phyloP scores from a whole-genome alignment of 1,284 basidiomycete species.

The Microbotryum intermedium region DNA sequence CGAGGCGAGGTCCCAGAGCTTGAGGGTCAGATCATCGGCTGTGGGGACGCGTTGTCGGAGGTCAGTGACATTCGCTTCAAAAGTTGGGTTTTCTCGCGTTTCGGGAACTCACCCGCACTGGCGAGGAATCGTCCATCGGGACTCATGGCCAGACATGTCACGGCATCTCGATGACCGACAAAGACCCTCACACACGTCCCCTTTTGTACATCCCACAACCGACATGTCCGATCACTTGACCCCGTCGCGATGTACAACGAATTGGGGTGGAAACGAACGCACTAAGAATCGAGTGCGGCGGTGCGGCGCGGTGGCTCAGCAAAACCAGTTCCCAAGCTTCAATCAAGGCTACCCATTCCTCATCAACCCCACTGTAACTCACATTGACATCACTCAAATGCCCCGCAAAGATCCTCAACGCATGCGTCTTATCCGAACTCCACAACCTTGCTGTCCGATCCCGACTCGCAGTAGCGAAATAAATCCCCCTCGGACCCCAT shows the following conservation, averaged over 20 bases:
- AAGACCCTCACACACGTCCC: constrained; percentile 91
- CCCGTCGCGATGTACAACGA: constrained; percentile 95
- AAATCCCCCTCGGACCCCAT: constrained; percentile 96
- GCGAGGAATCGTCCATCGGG: constrained; percentile 92
- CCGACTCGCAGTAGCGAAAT: constrained; percentile 90
- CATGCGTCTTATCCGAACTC: constrained; percentile 84
- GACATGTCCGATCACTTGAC: constrained; percentile 88
- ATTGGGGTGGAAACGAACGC: constrained; percentile 93
- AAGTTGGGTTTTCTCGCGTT: too few species aligned
- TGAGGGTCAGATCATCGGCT: constrained; percentile 88
- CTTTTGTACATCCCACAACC: constrained; percentile 97
- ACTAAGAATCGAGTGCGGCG: too few species aligned
- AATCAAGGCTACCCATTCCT: too few species aligned
- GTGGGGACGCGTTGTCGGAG: constrained; percentile 7
- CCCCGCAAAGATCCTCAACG: constrained; percentile 87
- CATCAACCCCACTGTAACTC: constrained; percentile 40
- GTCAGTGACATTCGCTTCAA: too few species aligned
- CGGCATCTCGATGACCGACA: constrained; percentile 82
- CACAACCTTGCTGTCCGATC: constrained; percentile 92
- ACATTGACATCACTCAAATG: constrained; percentile 97
- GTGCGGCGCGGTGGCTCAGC: too few species aligned
- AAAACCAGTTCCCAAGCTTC: too few species aligned
- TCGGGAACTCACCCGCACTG: constrained; percentile 58
- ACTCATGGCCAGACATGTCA: constrained; percentile 81
- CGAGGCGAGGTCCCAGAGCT: constrained; percentile 91